A percentile compares a stretch with the other conserved stretches of the same genome.
Conservation (phyloP, 495 filamentous ascomycete genomes). For the Immersiella caudata region DNA sequence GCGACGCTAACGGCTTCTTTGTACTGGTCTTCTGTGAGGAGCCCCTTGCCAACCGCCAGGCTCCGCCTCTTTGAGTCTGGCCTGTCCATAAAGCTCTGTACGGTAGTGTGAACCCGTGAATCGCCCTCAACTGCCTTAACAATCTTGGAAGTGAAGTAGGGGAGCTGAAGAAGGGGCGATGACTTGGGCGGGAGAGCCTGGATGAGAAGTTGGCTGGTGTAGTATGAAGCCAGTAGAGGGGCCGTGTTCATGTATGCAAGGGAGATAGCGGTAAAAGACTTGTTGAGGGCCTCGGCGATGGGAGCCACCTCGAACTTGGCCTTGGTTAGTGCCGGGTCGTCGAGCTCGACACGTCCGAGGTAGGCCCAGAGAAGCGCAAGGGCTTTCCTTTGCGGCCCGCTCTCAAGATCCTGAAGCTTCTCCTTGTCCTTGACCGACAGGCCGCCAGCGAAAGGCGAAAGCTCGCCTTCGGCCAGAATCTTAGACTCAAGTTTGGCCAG, state of each 20-base stretch:
- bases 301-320: conserved; percentile 81
- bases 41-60: conserved; percentile 66
- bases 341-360: conserved; percentile 77
- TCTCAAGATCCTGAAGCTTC: conserved; percentile 68
- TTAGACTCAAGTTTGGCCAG: conserved; percentile 79
- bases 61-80: conserved; percentile 73
- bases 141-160: conserved; percentile 77
- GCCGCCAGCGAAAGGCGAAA: conserved; percentile 53
- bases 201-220: conserved; percentile 78
- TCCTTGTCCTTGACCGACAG: conserved; percentile 71
- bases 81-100: conserved; percentile 86
- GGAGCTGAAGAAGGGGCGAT: conserved; percentile 90
- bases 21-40: conserved; percentile 78
- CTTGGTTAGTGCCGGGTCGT: conserved; percentile 69
- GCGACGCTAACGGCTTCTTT: conserved; percentile 72
- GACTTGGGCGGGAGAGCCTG: conserved; percentile 82
- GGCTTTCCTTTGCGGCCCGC: conserved; percentile 76
- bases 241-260: conserved; percentile 83
- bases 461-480: conserved; percentile 62
- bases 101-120: conserved; percentile 70
- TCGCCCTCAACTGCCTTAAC: conserved; percentile 77
- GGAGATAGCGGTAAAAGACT: conserved; percentile 82
- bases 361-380: conserved; percentile 93
- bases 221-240: conserved; percentile 82
- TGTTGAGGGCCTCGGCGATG: conserved; percentile 78